Conservation (phyloP, 2,329 filamentous ascomycete genomes). For the Aspergillus sp. region DNA sequence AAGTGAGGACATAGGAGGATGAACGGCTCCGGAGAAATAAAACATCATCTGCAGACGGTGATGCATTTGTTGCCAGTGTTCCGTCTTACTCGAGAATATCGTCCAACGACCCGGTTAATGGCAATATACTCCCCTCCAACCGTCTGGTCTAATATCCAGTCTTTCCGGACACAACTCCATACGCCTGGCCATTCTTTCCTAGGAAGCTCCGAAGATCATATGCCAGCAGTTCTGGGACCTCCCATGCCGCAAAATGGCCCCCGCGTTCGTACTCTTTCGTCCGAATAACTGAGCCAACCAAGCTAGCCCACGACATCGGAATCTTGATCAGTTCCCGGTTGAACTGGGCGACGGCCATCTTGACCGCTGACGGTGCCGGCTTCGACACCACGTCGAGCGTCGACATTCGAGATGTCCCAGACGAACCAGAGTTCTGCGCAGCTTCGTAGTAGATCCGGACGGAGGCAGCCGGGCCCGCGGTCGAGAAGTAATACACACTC, state of each 20-base stretch:
- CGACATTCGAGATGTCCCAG: conserved; percentile 11
- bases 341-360: conserved; percentile 53
- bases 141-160: conserved; percentile 29
- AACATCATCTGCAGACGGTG: background rate
- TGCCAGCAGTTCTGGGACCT: conserved; percentile 48
- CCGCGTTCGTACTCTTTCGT: conserved; percentile 46
- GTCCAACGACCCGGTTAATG: too few relatives aligned
- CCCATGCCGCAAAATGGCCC: conserved; percentile 56
- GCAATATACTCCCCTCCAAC: background rate
- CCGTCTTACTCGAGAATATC: too few relatives aligned
- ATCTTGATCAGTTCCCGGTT: conserved; percentile 51
- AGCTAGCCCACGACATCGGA: conserved; percentile 51
- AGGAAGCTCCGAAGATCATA: conserved; percentile 50
- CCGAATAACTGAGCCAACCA: conserved; percentile 52
- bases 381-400: conserved; percentile 29
- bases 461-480: conserved; percentile 66
- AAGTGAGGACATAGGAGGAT: conserved; percentile 3
- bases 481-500: conserved; percentile 69
- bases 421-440: conserved; percentile 24
- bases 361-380: conserved; percentile 47
- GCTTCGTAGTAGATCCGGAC: conserved; percentile 72
- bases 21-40: background rate
- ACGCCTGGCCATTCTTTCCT: conserved; percentile 41
- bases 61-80: background rate
- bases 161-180: conserved; percentile 31